Evolutionary conservation across 2,329 filamentous ascomycete genomes (phyloP).

Genomic region (Alternaria viburni): DNA sequence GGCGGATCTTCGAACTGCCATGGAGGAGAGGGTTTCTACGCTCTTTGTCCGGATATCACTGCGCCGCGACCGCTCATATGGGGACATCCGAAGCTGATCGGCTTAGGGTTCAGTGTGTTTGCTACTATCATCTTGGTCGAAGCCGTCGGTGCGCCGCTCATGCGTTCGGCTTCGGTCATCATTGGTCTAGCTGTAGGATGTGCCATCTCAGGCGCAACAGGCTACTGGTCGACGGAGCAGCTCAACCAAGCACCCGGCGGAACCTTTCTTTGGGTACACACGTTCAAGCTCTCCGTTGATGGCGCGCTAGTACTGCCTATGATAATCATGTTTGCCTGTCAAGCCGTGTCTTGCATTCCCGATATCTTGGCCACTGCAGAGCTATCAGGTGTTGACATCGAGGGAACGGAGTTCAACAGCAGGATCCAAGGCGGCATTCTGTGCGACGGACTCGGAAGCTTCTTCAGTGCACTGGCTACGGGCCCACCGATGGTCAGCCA

Average conservation of each 20-base stretch:
- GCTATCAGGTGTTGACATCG: constrained; percentile 32
- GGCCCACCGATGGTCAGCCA: constrained; percentile 39
- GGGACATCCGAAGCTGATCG: constrained; percentile 39
- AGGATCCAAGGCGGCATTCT: constrained; percentile 36
- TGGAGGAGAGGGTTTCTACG: constrained; percentile 34
- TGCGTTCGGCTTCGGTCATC: constrained; percentile 36
- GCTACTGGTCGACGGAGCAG: constrained; percentile 32
- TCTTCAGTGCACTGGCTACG: constrained; percentile 35
- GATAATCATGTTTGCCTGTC: constrained; percentile 40
- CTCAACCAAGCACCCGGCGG: constrained; percentile 27
- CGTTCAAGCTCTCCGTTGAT: constrained; percentile 38
- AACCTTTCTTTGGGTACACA: constrained; percentile 36
- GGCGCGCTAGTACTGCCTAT: constrained; percentile 33
- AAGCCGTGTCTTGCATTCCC: constrained; percentile 47
- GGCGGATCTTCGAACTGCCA: constrained; percentile 37
- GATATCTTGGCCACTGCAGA: constrained; percentile 39
- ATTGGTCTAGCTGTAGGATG: constrained; percentile 37
- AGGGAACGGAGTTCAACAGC: constrained; percentile 36
- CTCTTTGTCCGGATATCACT: constrained; percentile 26
- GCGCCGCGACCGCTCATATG: constrained; percentile 37
- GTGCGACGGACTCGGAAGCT: constrained; percentile 36
- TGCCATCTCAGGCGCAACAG: constrained; percentile 33
- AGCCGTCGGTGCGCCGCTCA: constrained; percentile 33
- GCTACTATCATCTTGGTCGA: constrained; percentile 37
- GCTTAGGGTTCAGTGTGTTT: constrained; percentile 38